These are phyloP conservation scores for Podaxis sp. DNA, from an alignment of 768 basidiomycete genomes.

Conservation along the genomic window DNA sequence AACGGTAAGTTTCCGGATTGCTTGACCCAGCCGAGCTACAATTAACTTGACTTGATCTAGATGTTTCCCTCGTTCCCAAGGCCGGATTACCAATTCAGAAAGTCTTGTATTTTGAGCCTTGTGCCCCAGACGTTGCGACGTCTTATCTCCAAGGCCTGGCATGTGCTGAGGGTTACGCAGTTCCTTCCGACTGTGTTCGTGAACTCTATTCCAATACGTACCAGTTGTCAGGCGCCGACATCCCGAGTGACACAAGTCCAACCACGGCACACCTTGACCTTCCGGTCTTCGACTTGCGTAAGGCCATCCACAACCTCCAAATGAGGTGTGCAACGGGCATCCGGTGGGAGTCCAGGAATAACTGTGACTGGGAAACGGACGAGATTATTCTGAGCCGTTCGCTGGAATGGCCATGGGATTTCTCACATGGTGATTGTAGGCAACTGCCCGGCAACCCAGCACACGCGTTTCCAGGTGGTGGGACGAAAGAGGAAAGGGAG, in stretches of 20 bases:
- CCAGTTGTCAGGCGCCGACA: slow-evolving; percentile 3
- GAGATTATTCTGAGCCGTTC: background rate
- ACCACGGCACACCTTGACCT: slow-evolving; percentile 7
- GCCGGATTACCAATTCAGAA: slow-evolving; percentile 74
- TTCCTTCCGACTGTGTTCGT: slow-evolving; percentile 38
- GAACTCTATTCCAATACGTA: slow-evolving; percentile 31
- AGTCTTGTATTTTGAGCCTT: slow-evolving; percentile 61
- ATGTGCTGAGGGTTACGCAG: slow-evolving; percentile 45
- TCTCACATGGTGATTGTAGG: background rate
- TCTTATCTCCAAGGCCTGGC: slow-evolving; percentile 70
- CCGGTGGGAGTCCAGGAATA: background rate
- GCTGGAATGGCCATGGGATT: slow-evolving; percentile 6
- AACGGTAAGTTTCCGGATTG: slow-evolving; percentile 59
- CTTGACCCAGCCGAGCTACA: slow-evolving; percentile 5
- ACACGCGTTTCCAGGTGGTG: background rate
- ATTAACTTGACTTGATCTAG: slow-evolving; percentile 32
- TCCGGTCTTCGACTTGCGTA: slow-evolving; percentile 13
- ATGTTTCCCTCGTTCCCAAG: slow-evolving; percentile 67
- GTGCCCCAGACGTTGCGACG: slow-evolving; percentile 46
- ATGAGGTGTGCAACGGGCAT: slow-evolving; percentile 10
- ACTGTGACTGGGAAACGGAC: background rate
- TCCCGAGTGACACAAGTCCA: slow-evolving; percentile 4
- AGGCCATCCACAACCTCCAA: slow-evolving; percentile 14
- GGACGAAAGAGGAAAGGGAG: background rate
- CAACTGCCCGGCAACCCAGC: background rate